Base-by-base conservation (phyloP, 306 rosid species). In the Inga leiocalycina region DNA sequence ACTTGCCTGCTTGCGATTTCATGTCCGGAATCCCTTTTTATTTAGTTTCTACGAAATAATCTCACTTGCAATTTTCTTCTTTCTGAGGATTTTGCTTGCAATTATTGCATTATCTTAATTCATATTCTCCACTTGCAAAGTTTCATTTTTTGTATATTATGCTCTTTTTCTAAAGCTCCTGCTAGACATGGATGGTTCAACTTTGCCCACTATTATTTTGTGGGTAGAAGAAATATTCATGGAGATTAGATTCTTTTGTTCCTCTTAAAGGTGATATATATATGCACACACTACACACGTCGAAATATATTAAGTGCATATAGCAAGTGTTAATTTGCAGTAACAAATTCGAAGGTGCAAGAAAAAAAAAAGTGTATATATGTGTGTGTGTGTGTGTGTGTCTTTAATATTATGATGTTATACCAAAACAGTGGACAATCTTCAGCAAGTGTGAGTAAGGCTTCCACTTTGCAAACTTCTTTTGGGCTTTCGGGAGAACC, bases 391-490 rank as follows among this genome's bases (percentile, higher is more conserved):
- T 39, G 41, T 39, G 41, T 39, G 43, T 39, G 24, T 0, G 8
- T 8, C 0, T 3, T 1, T 32, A 32, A 57, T 20, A 57, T 57
- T 2, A 59, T 83, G 45, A 61, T 68, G 82, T 80, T 66, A 70
- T 66, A 70, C 84, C 74, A 77, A 82, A 84, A 80, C 73, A 73
- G 34, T 39, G 78, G 79, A 39, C 74, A 79, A 65, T 78, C 75
- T 57, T 75, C 46, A 79, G 70, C 20, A 44, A 56, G 78, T 45
- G 41, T 24, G 64, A 24, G 64, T 43, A 64, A 57, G 61, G 34
- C 71, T 64, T 66, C 85, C 64, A 67, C 87, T 80, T 84, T 79
- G 87, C 82, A 56, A 74, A 67, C 35, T 82, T 20, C 27, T 39
- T 56, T 56, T 20, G 27, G 56, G 10, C 75, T 6, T 56, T 56